These are phyloP conservation scores for Metschnikowia kunwiensis DNA, from an alignment of 805 yeast species.

Conservation along the genomic window DNA sequence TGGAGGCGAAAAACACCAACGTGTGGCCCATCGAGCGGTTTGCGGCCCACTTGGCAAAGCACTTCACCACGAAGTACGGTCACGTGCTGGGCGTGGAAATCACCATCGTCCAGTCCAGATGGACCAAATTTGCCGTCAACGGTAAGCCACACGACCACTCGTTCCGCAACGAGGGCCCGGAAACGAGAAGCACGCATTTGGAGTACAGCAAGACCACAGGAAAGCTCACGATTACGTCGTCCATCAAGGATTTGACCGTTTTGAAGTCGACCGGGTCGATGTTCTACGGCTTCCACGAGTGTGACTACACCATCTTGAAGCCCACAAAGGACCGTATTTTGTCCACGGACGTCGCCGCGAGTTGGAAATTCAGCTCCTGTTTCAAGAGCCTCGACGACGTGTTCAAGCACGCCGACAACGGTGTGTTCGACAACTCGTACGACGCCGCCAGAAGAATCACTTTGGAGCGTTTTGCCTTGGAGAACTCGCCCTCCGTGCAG, in stretches of 20 bases:
- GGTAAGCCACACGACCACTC: conserved; percentile 83
- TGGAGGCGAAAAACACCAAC: conserved; percentile 77
- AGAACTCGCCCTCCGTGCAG: conserved; percentile 91
- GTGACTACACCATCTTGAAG: conserved; percentile 84
- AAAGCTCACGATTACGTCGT: conserved; percentile 59
- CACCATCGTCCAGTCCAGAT: conserved; percentile 65
- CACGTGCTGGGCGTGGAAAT: conserved; percentile 75
- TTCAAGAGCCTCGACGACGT: conserved; percentile 45
- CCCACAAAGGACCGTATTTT: conserved; percentile 84
- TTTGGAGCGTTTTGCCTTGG: conserved; percentile 73
- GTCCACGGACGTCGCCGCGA: conserved; percentile 78
- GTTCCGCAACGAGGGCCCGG: conserved; percentile 81
- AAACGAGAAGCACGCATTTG: conserved; percentile 61
- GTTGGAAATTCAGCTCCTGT: conserved; percentile 62
- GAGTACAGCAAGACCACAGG: conserved; percentile 48
- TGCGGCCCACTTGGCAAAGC: conserved; percentile 80
- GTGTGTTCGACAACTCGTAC: conserved; percentile 64
- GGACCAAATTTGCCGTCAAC: conserved; percentile 74
- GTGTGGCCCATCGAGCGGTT: conserved; percentile 91
- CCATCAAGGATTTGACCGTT: conserved; percentile 75
- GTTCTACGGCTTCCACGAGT: conserved; percentile 82
- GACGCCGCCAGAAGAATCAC: conserved; percentile 65
- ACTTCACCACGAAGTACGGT: conserved; percentile 70
- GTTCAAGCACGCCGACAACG: conserved; percentile 50
- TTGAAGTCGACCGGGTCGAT: conserved; percentile 89